Evolutionary conservation across 2,329 filamentous ascomycete species (phyloP).

Genomic region (Phoma sp.): DNA sequence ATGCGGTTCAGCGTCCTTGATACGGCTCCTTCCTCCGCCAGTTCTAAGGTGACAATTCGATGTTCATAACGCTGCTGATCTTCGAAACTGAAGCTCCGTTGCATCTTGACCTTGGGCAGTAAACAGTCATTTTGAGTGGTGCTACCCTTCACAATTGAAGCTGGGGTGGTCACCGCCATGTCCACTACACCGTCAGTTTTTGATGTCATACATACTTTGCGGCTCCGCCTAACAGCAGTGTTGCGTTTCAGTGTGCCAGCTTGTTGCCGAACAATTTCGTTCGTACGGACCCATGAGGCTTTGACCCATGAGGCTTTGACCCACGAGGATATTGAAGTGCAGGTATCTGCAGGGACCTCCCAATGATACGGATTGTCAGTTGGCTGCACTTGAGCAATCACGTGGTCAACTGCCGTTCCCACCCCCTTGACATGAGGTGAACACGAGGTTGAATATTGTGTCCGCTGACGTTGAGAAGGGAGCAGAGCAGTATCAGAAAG

Average conservation of each 20-base stretch:
- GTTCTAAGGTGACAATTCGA: background rate
- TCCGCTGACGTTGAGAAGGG: background rate
- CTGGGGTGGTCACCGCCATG: background rate
- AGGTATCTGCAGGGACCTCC: background rate
- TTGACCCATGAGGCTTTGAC: background rate
- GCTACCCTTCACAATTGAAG: background rate
- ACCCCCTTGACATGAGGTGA: background rate
- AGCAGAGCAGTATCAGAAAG: background rate
- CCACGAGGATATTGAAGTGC: background rate
- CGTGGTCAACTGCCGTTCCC: no score
- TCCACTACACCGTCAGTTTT: background rate
- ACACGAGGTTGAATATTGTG: background rate
- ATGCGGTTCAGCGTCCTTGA: background rate
- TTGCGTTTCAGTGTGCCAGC: constrained; percentile 2
- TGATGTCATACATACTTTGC: background rate
- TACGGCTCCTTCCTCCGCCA: background rate
- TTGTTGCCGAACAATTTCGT: background rate
- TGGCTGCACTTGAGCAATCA: background rate
- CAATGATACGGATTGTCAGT: constrained; percentile 6
- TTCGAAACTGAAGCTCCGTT: constrained; percentile 7
- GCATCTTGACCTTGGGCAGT: background rate
- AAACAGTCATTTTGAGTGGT: background rate
- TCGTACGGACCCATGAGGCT: background rate
- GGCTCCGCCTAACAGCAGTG: constrained; percentile 1
- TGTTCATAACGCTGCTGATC: background rate